phyloP scores from a whole-genome alignment of 2,329 filamentous ascomycete genomes.

The Chaetomium olivaceum region DNA sequence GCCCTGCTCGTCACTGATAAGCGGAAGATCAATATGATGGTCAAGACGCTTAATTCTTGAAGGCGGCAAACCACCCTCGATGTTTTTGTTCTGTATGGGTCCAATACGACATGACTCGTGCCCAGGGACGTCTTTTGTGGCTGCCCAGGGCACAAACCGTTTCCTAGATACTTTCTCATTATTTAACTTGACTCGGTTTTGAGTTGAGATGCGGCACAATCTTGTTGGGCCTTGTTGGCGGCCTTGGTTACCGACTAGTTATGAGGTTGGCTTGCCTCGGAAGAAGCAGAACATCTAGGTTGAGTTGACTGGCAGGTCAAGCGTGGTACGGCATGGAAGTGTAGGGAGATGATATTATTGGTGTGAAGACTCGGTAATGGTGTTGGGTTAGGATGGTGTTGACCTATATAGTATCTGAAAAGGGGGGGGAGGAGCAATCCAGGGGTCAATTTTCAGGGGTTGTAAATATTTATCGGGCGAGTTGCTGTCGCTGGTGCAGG shows the following conservation, averaged over 20 bases:
- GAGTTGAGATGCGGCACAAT: background rate
- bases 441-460: constrained; percentile 4
- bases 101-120: background rate
- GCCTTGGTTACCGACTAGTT: constrained; percentile 9
- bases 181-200: background rate
- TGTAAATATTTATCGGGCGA: constrained; percentile 11
- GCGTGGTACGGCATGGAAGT: background rate
- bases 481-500: background rate
- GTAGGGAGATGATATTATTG: background rate
- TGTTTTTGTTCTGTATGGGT: background rate
- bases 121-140: background rate
- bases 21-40: constrained; percentile 70
- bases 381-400: constrained; percentile 13
- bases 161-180: background rate
- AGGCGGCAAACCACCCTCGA: background rate
- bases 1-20: constrained; percentile 69
- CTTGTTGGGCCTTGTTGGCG: background rate
- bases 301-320: constrained; percentile 2
- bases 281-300: background rate
- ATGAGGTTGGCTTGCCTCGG: background rate
- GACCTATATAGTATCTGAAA: background rate
- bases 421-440: background rate
- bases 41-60: constrained; percentile 62
- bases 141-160: background rate
- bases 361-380: constrained; percentile 3